phyloP scores from a whole-genome alignment of 805 yeast genomes.

The Pichia kluyveri region DNA sequence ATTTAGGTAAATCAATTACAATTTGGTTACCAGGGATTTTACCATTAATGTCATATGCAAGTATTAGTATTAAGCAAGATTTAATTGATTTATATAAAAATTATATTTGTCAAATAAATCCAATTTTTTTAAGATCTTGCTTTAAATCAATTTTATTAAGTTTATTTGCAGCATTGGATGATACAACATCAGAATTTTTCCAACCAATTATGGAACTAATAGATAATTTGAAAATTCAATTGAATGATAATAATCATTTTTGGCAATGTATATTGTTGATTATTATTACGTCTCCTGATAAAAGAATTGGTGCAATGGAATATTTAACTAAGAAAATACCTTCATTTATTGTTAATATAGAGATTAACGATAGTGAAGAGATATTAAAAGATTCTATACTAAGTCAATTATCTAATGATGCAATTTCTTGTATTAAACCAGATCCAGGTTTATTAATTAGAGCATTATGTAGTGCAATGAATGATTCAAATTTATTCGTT shows the following conservation, averaged over 20 bases:
- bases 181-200: slow-evolving; percentile 81
- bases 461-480: slow-evolving; percentile 63
- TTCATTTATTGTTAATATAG: slow-evolving; percentile 25
- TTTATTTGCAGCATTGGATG: slow-evolving; percentile 83
- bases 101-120: slow-evolving; percentile 45
- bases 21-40: slow-evolving; percentile 91
- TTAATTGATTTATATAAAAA: slow-evolving; percentile 53
- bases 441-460: slow-evolving; percentile 73
- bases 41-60: slow-evolving; percentile 81
- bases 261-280: slow-evolving; percentile 79
- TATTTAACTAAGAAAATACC: slow-evolving; percentile 70
- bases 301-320: slow-evolving; percentile 72
- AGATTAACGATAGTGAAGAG: not conserved
- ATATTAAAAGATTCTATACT: slow-evolving; percentile 17
- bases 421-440: slow-evolving; percentile 56
- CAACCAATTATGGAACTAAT: slow-evolving; percentile 49
- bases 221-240: slow-evolving; percentile 45
- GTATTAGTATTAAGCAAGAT: slow-evolving; percentile 79
- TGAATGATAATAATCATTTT: slow-evolving; percentile 64
- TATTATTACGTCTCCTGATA: slow-evolving; percentile 70
- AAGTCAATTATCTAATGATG: slow-evolving; percentile 27
- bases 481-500: slow-evolving; percentile 59
- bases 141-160: slow-evolving; percentile 66
- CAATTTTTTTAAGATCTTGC: slow-evolving; percentile 40
- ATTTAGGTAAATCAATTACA: slow-evolving; percentile 46